A percentile compares a stretch with the other conserved stretches of the same genome.
phyloP scores from a whole-genome alignment of 192 early-diverging fungal genomes.

The Podila clonocystis region DNA sequence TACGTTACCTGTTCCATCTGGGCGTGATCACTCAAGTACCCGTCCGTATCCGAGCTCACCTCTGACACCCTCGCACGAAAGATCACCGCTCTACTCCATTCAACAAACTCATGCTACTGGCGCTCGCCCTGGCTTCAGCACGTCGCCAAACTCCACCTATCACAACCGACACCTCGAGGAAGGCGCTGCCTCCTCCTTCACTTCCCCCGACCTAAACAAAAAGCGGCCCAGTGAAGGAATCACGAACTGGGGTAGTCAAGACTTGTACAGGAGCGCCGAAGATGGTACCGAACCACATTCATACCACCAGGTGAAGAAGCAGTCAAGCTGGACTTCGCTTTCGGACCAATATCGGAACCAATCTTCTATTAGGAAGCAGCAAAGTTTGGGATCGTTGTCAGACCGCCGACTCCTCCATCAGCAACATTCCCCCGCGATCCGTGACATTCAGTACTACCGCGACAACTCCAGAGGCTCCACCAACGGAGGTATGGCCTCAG shows the following conservation, averaged over 20 bases:
- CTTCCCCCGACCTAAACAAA: constrained; percentile 17
- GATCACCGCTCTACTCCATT: constrained; percentile 19
- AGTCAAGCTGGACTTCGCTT: constrained; percentile 34
- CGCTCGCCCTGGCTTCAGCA: too few relatives aligned
- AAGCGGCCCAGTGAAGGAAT: constrained; percentile 42
- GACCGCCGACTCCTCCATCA: constrained; percentile 7
- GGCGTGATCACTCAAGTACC: constrained; percentile 1
- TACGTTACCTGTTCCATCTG: neutral
- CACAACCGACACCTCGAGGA: too few relatives aligned
- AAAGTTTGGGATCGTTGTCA: constrained; percentile 33
- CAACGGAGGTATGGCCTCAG: neutral
- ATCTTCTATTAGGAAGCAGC: constrained; percentile 25
- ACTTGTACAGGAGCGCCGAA: constrained; percentile 7
- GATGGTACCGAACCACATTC: neutral
- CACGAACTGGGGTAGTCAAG: constrained; percentile 16
- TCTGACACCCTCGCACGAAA: constrained; percentile 33
- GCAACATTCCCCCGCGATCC: neutral
- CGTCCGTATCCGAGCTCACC: constrained; percentile 28
- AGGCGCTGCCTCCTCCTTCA: too few relatives aligned
- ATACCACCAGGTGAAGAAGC: constrained; percentile 38
- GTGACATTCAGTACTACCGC: neutral
- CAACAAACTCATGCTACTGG: neutral
- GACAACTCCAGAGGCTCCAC: neutral
- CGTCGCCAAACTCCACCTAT: too few relatives aligned
- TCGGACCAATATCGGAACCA: constrained; percentile 29